A percentile compares a stretch with the other conserved stretches of the same genome.
These are phyloP conservation scores for Funneliformis caledonium DNA, from an alignment of 371 early-diverging fungal genomes.

Conservation along the genomic window DNA sequence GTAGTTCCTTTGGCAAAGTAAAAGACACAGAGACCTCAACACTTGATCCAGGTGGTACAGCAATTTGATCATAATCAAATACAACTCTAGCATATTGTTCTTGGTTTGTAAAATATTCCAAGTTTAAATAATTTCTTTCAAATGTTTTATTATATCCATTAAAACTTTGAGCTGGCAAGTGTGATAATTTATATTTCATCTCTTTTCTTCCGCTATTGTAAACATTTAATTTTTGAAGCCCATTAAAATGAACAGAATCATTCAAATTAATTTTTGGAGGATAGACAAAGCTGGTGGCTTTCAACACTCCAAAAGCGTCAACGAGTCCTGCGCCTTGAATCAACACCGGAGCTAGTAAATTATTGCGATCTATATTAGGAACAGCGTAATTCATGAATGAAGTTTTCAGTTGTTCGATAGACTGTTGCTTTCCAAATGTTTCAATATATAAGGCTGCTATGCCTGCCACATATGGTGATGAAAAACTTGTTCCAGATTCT, in stretches of 20 bases:
- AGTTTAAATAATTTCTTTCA: neutral
- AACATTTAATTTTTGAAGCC: conserved; percentile 56
- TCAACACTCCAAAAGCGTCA: conserved; percentile 63
- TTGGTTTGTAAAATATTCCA: neutral
- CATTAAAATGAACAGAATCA: conserved; percentile 53
- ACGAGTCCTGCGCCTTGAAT: conserved; percentile 81
- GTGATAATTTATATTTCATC: conserved; percentile 58
- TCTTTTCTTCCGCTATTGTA: conserved; percentile 61
- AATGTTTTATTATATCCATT: conserved; percentile 47
- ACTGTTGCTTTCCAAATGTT: conserved; percentile 43
- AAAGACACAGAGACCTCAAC: conserved; percentile 42
- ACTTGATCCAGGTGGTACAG: neutral
- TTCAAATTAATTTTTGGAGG: conserved; percentile 74
- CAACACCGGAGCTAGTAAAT: conserved; percentile 44
- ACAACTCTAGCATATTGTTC: neutral
- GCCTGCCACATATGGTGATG: conserved; percentile 76
- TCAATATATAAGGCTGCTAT: conserved; percentile 58
- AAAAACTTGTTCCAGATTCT: conserved; percentile 68
- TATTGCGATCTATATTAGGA: conserved; percentile 26
- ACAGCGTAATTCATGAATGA: conserved; percentile 28
- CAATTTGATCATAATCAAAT: neutral
- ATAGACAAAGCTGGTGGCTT: conserved; percentile 53
- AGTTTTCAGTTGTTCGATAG: conserved; percentile 39
- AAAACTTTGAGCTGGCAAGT: conserved; percentile 52
- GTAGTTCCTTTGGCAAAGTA: conserved; percentile 49